These are phyloP conservation scores for Plasmodium malariae DNA, from an alignment of 169 alveolate genomes.

Conservation along the genomic window DNA sequence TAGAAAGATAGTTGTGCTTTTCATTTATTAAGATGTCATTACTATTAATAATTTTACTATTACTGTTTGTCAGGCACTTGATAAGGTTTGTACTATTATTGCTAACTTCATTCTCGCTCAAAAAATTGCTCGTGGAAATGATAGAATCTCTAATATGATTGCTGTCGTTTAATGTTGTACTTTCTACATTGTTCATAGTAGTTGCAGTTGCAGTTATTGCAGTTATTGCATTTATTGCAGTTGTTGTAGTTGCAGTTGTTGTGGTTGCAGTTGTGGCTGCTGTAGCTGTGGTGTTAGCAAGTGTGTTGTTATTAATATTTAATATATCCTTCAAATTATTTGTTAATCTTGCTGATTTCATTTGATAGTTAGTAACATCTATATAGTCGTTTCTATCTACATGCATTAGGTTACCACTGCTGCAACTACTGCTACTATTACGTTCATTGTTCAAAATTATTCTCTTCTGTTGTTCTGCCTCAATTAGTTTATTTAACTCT, in stretches of 20 bases:
- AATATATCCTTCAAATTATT: constrained; percentile 1
- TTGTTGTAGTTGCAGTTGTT: not conserved
- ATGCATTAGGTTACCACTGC: not conserved
- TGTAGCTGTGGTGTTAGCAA: not conserved
- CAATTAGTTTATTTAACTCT: not conserved
- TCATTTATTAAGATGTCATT: not conserved
- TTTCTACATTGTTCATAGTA: not conserved
- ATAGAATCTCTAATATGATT: not conserved
- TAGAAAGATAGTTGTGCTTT: not conserved
- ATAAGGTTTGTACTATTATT: not conserved
- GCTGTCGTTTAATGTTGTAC: not conserved
- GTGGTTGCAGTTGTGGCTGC: not conserved
- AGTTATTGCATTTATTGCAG: not conserved
- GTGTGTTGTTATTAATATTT: not conserved
- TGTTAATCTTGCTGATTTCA: constrained; percentile 1
- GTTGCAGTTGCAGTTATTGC: not conserved
- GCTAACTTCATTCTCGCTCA: not conserved
- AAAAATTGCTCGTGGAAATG: not conserved
- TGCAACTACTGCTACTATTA: not conserved
- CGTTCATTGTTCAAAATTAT: not conserved
- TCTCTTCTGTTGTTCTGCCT: not conserved
- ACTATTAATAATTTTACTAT: too few species aligned
- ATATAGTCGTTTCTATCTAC: constrained; percentile 3
- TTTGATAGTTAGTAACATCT: not conserved
- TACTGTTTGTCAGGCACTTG: not conserved